Percentiles rank a stretch among this genome's conserved stretches.
Evolutionary conservation across 805 yeast species (phyloP).

Genomic region (Metschnikowia amazonensis): DNA sequence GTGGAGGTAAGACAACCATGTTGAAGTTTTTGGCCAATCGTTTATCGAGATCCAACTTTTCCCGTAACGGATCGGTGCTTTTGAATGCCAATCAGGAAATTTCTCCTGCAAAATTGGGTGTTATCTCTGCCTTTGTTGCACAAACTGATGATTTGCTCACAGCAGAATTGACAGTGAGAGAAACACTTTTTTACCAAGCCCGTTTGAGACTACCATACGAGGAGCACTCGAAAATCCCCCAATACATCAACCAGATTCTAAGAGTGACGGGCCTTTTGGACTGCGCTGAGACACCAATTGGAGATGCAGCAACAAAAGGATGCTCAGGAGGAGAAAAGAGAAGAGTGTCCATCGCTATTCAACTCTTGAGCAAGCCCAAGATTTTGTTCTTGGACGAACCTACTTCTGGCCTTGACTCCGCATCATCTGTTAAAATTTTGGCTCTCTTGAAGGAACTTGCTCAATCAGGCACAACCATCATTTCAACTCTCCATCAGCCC

Average conservation of each 20-base stretch:
- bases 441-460: constrained; percentile 57
- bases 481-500: constrained; percentile 82
- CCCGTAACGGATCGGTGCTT: constrained; percentile 24
- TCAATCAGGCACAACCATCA: constrained; percentile 61
- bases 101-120: constrained; percentile 23
- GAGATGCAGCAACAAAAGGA: constrained; percentile 37
- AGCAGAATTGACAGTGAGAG: constrained; percentile 70
- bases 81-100: constrained; percentile 28
- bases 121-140: constrained; percentile 66
- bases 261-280: constrained; percentile 65
- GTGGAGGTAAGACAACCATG: constrained; percentile 71
- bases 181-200: constrained; percentile 72
- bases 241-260: constrained; percentile 55
- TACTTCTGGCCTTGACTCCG: constrained; percentile 81
- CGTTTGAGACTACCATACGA: constrained; percentile 52
- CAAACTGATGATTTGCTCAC: constrained; percentile 76
- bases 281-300: constrained; percentile 66
- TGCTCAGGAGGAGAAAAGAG: constrained; percentile 62
- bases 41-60: constrained; percentile 25
- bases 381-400: constrained; percentile 80
- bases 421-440: constrained; percentile 68
- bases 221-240: constrained; percentile 38
- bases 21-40: constrained; percentile 63
- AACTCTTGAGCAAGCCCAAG: constrained; percentile 67
- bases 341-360: constrained; percentile 78